Evolutionary conservation across 2,329 filamentous ascomycete species (phyloP), one percentile per base, ranked within the genome.

Genomic region (Cadophora malorum): DNA sequence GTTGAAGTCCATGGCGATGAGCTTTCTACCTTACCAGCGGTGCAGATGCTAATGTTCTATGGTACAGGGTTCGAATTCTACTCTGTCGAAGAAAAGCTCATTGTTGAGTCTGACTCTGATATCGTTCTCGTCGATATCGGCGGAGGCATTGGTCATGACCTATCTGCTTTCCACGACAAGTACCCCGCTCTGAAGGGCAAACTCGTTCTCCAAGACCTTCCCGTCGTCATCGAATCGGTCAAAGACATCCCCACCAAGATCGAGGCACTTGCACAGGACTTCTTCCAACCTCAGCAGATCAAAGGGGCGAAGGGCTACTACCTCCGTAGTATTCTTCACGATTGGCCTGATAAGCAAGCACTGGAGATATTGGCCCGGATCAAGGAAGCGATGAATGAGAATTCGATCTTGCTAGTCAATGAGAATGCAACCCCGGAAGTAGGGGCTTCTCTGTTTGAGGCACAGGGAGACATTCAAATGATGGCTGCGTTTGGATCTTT

Each of bases 221-320:
- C 41, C 0, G 16, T 33, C 4, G 60, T 63, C 14, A 63, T 63
- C 23, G 28, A 33, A 21, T 33, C 23, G 12, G 19, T 63, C 23
- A 35, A 35, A 33, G 60, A 63, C 2, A 12, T 52, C n/a, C 25
- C 45, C 3, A n/a, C 21, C 2, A 23, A 52, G 12, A 63, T 63
- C 23, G 41, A 33, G 4, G 16, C 12, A 33, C 45, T 50, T 5
- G n/a, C n/a, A 16, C 33, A 63, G 4, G 60, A 52, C 45, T 63
- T 63, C 45, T 63, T 63, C 31, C 16, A 28, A 41, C 45, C 41
- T 31, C 60, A 63, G 16, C 60, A 47, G 14, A 23, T 52, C 23
- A 50, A 63, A 52, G 58, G 60, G 7, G 45, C 45, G 3, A 63
- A 35, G 21, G 60, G 25, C 16, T 50, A 62, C 31, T 50, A 49